phyloP scores from a whole-genome alignment of 2,329 filamentous ascomycete genomes.

The Alternaria panax region DNA sequence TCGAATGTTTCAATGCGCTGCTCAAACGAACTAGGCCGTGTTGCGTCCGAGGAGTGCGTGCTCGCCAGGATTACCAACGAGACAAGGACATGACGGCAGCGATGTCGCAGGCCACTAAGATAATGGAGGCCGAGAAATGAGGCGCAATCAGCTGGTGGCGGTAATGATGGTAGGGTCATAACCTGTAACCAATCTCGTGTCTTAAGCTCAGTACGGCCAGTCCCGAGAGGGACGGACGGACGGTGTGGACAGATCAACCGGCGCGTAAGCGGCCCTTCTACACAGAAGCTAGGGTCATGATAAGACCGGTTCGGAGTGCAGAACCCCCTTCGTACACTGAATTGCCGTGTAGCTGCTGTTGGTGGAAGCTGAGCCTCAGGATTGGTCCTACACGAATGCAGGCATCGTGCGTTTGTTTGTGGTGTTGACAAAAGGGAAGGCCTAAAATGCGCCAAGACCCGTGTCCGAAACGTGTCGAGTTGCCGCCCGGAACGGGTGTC shows the following conservation, averaged over 20 bases:
- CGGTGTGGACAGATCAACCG: conserved; percentile 47
- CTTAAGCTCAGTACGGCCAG: conserved; percentile 41
- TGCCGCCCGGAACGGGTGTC: conserved; percentile 48
- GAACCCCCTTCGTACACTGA: conserved; percentile 11
- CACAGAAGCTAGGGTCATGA: conserved; percentile 34
- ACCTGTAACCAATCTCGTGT: conserved; percentile 36
- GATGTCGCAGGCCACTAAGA: conserved; percentile 32
- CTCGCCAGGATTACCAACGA: conserved; percentile 7
- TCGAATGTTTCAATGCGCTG: conserved; percentile 8
- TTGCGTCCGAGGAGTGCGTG: conserved; percentile 5
- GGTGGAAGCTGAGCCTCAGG: conserved; percentile 6
- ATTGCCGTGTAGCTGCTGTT: conserved; percentile 1
- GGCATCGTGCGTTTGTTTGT: conserved; percentile 20
- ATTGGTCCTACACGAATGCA: conserved; percentile 21
- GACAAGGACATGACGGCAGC: conserved; percentile 22
- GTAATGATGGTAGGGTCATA: conserved; percentile 26
- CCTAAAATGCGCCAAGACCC: conserved; percentile 34
- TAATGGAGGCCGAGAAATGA: conserved; percentile 33
- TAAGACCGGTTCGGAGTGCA: conserved; percentile 32
- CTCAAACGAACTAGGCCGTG: conserved; percentile 6
- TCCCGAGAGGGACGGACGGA: conserved; percentile 42
- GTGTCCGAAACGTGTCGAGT: conserved; percentile 45
- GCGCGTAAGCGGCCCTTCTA: conserved; percentile 46
- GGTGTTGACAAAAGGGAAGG: conserved; percentile 24
- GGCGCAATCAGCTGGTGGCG: conserved; percentile 30